Conservation (phyloP, 2,329 filamentous ascomycete species). For the Ceratocystis huliohia region DNA sequence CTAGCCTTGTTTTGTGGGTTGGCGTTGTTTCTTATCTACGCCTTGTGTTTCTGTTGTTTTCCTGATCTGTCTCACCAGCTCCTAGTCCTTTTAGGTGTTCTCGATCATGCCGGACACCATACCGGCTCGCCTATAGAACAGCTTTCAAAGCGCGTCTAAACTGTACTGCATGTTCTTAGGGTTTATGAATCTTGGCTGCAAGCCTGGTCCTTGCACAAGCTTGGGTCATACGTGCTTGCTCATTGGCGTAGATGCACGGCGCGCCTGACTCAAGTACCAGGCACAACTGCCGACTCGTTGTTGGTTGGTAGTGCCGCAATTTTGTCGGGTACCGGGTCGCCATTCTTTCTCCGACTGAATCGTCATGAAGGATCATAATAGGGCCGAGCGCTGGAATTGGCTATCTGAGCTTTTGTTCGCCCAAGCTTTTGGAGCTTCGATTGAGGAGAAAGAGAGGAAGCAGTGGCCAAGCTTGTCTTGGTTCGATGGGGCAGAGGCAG, state of each 20-base stretch:
- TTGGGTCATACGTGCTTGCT: too few relatives aligned
- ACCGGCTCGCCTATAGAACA: too few relatives aligned
- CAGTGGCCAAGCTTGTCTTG: background rate
- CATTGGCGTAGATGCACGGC: too few relatives aligned
- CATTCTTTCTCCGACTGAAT: background rate
- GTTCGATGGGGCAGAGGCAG: background rate
- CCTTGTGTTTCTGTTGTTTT: background rate
- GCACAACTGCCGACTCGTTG: background rate
- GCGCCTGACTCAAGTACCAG: background rate
- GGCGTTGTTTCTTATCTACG: background rate
- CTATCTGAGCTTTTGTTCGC: background rate
- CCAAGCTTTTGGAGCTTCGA: constrained; percentile 2
- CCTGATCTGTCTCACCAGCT: too few relatives aligned
- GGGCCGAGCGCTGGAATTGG: background rate
- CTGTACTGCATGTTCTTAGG: too few relatives aligned
- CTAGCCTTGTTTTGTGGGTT: background rate
- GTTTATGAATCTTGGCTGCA: too few relatives aligned
- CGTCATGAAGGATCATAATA: background rate
- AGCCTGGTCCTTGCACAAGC: too few relatives aligned
- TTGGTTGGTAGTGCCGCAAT: background rate
- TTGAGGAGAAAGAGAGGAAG: background rate
- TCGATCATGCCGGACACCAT: too few relatives aligned
- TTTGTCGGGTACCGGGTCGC: background rate
- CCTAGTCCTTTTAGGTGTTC: too few relatives aligned
- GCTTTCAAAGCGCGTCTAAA: too few relatives aligned